Conservation (phyloP, 164 flowering plant genomes). For the Magnolia officinalis region DNA sequence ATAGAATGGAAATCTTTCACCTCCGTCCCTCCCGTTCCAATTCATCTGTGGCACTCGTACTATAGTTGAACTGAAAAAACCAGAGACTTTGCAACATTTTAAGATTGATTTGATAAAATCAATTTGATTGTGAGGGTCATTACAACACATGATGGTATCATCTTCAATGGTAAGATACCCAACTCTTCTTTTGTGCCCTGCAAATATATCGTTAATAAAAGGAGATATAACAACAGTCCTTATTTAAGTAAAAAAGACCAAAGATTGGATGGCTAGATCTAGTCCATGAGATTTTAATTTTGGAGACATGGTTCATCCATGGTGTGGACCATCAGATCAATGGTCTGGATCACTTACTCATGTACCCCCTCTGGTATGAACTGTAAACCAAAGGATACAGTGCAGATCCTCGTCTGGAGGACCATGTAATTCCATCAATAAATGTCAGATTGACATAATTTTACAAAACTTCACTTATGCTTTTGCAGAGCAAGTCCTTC, state of each 20-base stretch:
- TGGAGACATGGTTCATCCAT: not conserved
- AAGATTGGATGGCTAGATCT: not conserved
- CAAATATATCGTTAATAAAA: not conserved
- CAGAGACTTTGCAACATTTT: not conserved
- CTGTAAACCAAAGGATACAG: not conserved
- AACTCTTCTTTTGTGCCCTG: not conserved
- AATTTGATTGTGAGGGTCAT: not conserved
- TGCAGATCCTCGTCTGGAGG: not conserved
- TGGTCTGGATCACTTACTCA: not conserved
- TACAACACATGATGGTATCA: not conserved
- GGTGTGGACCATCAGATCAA: too few relatives aligned
- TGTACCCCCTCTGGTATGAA: not conserved
- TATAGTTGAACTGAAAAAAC: not conserved
- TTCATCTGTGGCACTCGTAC: not conserved
- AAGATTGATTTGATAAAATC: not conserved
- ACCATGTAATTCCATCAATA: not conserved
- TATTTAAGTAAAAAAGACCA: not conserved
- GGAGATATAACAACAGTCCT: not conserved
- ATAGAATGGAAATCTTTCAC: not conserved
- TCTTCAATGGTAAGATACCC: not conserved
- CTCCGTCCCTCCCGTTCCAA: not conserved
- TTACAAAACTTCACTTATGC: not conserved
- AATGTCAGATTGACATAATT: not conserved
- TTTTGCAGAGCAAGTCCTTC: slow-evolving; percentile 79
- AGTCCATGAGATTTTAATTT: not conserved